Base-by-base conservation (phyloP, 2,329 filamentous ascomycete genomes). In the Colletotrichum sp. region DNA sequence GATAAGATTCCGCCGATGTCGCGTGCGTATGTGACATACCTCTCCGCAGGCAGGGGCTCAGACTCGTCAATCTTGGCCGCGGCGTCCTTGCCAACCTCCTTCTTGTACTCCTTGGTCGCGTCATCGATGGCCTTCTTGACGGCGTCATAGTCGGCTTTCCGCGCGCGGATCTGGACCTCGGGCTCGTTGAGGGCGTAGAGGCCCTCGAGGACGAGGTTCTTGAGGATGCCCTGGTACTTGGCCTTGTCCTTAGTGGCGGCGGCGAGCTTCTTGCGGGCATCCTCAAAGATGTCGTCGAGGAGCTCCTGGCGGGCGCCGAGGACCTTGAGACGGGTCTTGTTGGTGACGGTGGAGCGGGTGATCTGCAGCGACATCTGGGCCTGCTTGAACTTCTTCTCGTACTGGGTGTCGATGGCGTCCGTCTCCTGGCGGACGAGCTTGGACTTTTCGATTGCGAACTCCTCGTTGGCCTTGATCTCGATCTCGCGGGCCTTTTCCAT, bases 331-430 rank as follows among this genome's bases (percentile, higher is more conserved):
- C 97, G 93, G 75, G 95, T 97, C 91, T 98, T 98, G 91, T 99
- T 99, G 88, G 96, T 92, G 78, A 98, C 93, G 78, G 96, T 99
- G 79, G 96, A 99, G 84, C 95, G 95, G 79, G 96, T 98, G 89
- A 99, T 99, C 89, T 99, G 97, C 91, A 99, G 97, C 78, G 95
- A 96, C 95, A 99, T 98, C 89, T 94, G 92, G 82, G 97, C 96
- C 88, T 98, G 95, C 91, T 98, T 99, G 92, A 98, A 98, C 90
- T 99, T 99, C 93, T 98, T 99, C 88, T 96, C 95, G 91, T 98
- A 99, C 81, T 94, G 89, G 79, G 90, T 90, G 88, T 99, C 97
- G 89, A 99, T 99, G 86, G 95, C 88, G 83, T 95, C 92, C 70
- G 95, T 98, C 88, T 99, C 97, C 88, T 98, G 93, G 85, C 95